Percentiles rank a stretch among this genome's conserved stretches.
These are phyloP conservation scores for Neurospora intermedia DNA, from an alignment of 495 filamentous ascomycete species.

Conservation along the genomic window DNA sequence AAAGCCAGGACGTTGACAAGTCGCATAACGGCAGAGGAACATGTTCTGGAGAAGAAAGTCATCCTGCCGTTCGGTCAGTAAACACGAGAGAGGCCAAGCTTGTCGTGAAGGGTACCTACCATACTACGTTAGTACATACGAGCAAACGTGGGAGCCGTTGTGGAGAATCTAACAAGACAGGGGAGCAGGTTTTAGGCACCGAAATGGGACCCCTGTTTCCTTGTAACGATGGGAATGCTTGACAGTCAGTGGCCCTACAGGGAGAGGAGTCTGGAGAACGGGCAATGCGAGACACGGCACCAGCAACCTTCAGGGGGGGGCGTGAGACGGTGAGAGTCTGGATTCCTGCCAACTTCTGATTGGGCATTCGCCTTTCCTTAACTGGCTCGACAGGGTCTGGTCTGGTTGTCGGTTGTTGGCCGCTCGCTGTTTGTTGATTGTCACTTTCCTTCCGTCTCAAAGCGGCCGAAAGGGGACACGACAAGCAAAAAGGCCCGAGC, in stretches of 20 bases:
- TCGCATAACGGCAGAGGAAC: neutral
- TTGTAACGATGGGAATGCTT: neutral
- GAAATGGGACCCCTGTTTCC: neutral
- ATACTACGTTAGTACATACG: neutral
- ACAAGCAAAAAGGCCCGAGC: neutral
- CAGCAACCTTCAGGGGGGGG: neutral
- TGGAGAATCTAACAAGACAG: neutral
- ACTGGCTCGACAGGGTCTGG: neutral
- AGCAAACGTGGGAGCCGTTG: neutral
- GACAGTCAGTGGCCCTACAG: neutral
- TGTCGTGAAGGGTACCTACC: neutral
- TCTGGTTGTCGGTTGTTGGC: neutral
- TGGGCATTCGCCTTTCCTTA: neutral
- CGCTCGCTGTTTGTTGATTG: neutral
- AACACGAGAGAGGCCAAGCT: neutral
- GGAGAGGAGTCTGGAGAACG: neutral
- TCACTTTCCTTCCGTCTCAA: neutral
- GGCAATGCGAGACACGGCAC: neutral
- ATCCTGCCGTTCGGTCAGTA: neutral
- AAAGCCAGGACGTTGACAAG: neutral
- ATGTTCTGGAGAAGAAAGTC: neutral
- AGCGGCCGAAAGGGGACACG: neutral
- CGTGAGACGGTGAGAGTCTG: neutral
- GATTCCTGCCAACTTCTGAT: neutral
- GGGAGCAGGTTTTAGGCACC: neutral